A percentile compares a stretch with the other conserved stretches of the same genome.
These are phyloP conservation scores for Sclerotinia glacialis DNA, from an alignment of 2,329 filamentous ascomycete species.

Conservation along the genomic window DNA sequence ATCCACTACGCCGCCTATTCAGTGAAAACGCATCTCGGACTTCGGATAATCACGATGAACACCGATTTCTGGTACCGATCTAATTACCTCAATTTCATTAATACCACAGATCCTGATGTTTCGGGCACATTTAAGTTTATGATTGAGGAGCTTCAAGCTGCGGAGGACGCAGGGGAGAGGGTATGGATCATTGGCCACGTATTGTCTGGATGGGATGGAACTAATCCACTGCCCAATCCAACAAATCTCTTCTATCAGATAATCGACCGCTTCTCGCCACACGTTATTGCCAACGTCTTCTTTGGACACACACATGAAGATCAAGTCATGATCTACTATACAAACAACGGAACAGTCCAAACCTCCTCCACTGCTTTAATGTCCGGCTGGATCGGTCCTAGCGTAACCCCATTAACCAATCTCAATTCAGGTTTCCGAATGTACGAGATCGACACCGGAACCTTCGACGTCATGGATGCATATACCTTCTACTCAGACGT, in stretches of 20 bases:
- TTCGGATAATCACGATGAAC: slow-evolving; percentile 53
- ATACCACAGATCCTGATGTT: slow-evolving; percentile 50
- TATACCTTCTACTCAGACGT: slow-evolving; percentile 55
- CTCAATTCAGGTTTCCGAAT: slow-evolving; percentile 53
- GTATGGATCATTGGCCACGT: slow-evolving; percentile 57
- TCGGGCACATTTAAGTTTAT: slow-evolving; percentile 50
- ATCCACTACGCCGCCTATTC: slow-evolving; percentile 56
- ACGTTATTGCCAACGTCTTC: slow-evolving; percentile 54
- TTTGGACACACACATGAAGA: slow-evolving; percentile 57
- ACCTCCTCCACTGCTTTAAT: slow-evolving; percentile 45
- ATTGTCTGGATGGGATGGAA: slow-evolving; percentile 54
- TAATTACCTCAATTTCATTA: slow-evolving; percentile 52
- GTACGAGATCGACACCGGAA: slow-evolving; percentile 54
- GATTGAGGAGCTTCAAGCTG: slow-evolving; percentile 51
- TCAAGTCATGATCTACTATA: slow-evolving; percentile 53
- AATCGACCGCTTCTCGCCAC: slow-evolving; percentile 52
- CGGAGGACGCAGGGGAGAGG: slow-evolving; percentile 50
- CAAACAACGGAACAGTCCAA: slow-evolving; percentile 49
- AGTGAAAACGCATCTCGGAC: slow-evolving; percentile 51
- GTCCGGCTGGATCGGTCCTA: slow-evolving; percentile 52
- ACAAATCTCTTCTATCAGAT: slow-evolving; percentile 55
- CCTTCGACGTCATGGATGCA: slow-evolving; percentile 53
- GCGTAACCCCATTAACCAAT: slow-evolving; percentile 53
- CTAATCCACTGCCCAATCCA: slow-evolving; percentile 52
- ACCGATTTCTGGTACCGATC: slow-evolving; percentile 49